phyloP scores from a whole-genome alignment of 2,329 filamentous ascomycete genomes.

The Alternaria solani region DNA sequence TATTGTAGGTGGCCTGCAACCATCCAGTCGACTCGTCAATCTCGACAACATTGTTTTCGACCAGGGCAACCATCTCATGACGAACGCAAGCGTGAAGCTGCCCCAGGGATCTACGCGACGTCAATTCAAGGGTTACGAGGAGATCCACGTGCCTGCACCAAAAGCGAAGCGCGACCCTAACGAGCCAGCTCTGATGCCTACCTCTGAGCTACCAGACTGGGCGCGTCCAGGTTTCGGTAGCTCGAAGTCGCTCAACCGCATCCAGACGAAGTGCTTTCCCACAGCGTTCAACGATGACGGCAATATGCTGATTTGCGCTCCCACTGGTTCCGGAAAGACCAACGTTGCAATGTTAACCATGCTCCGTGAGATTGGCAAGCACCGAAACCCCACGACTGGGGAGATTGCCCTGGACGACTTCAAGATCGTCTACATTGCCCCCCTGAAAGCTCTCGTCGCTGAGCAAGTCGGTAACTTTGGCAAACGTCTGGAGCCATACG shows the following conservation, averaged over 20 bases:
- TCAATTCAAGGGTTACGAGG: conserved; percentile 97
- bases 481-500: conserved; percentile 86
- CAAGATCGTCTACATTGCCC: conserved; percentile 98
- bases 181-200: conserved; percentile 78
- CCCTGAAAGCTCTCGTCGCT: conserved; percentile 92
- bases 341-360: conserved; percentile 99
- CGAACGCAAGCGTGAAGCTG: conserved; percentile 93
- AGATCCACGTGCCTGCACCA: conserved; percentile 94
- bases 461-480: conserved; percentile 99
- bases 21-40: conserved; percentile 88
- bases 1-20: conserved; percentile 83
- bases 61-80: conserved; percentile 98
- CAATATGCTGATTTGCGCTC: conserved; percentile 97
- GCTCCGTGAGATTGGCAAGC: conserved; percentile 94
- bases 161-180: conserved; percentile 84
- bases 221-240: conserved; percentile 84
- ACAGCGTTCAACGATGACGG: conserved; percentile 92
- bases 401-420: conserved; percentile 95
- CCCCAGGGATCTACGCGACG: conserved; percentile 95
- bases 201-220: conserved; percentile 92
- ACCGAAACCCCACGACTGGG: conserved; percentile 87
- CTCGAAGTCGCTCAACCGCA: conserved; percentile 88
- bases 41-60: conserved; percentile 96
- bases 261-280: conserved; percentile 92
- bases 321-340: conserved; percentile 96